Base-by-base conservation (phyloP, 768 basidiomycete species). In the Hysterangium stoloniferum region DNA sequence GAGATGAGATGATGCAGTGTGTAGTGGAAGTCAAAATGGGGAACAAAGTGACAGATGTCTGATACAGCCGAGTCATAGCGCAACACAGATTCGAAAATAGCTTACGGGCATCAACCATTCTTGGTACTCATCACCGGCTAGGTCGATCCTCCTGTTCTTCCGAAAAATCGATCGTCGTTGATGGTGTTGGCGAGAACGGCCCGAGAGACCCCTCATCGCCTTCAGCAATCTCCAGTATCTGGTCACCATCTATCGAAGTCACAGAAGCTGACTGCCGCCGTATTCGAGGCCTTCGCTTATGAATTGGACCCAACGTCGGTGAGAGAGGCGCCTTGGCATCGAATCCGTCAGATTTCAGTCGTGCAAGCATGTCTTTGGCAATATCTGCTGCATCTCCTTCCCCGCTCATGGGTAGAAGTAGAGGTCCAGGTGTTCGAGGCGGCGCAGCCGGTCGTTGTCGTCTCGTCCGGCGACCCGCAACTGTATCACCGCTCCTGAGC, bases 301-400 rank as follows among this genome's bases (percentile, higher is more conserved):
- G n/a, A 34, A 59, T 54, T 42, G 58, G 56, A 24, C 68, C 55
- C 28, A 67, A 58, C 15, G 73, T 70, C n/a, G 79, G 76, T 7
- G 80, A 73, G 15, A 71, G 65, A 9, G 79, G 71, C 11, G 64
- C 62, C 50, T 72, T 52, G 1, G 63, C 58, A 22, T 56, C 68
- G 62, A 86, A 86, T 0, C 83, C 86, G 55, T 82, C 77, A 5
- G 82, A 77, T 62, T 90, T 74, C 25, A 91, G 72, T 33, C 73
- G 76, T 6, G 83, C 84, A 48, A 91, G 63, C 84, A 92, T 85
- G 56, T 83, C 79, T 46, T 76, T 77, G 4, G 89, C 89, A 42
- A 78, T 68, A 53, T 80, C 75, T 4, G 71, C 81, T 4, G 78
- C 67, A 31, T 78, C 75, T 40, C 48, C 54, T n/a, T 54, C 55